Percentiles rank a stretch among this genome's conserved stretches.
phyloP scores from a whole-genome alignment of 441 rosid genomes.

The Gossypium schwendimanii region DNA sequence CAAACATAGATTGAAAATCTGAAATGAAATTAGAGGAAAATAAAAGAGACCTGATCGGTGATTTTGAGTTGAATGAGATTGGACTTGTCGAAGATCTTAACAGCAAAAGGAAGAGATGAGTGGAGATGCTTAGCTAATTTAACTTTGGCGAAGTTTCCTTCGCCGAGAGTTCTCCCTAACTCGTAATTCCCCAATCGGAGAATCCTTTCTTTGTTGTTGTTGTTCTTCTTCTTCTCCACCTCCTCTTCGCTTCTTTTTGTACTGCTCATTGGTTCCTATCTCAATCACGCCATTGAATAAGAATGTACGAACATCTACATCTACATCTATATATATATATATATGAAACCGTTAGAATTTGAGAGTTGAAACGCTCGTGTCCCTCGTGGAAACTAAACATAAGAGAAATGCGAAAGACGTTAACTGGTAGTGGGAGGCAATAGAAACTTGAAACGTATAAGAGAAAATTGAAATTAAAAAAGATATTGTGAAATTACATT shows the following conservation, averaged over 20 bases:
- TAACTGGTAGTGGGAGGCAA: too few species aligned
- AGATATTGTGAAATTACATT: too few species aligned
- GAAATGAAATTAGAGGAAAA: neutral
- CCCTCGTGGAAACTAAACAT: too few species aligned
- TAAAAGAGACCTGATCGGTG: conserved; percentile 54
- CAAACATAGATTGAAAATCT: neutral
- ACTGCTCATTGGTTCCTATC: conserved; percentile 18
- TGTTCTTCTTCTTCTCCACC: conserved; percentile 11
- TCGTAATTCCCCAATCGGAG: conserved; percentile 72
- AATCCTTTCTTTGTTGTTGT: conserved; percentile 36
- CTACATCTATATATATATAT: too few species aligned
- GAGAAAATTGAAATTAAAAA: too few species aligned
- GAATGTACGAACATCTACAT: neutral
- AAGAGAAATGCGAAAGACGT: too few species aligned
- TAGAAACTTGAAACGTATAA: too few species aligned
- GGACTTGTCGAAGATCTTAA: conserved; percentile 79
- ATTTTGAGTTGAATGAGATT: conserved; percentile 56
- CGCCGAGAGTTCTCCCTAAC: conserved; percentile 82
- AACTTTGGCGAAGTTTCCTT: conserved; percentile 90
- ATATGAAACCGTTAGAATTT: too few species aligned
- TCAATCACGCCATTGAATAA: neutral
- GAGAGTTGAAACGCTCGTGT: too few species aligned
- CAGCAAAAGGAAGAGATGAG: conserved; percentile 62
- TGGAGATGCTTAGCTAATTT: conserved; percentile 57
- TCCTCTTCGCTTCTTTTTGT: neutral